Evolutionary conservation across 129 eudicot genomes (phyloP), one percentile per base, ranked within the genome.

Genomic region (Kitagawia praeruptora): DNA sequence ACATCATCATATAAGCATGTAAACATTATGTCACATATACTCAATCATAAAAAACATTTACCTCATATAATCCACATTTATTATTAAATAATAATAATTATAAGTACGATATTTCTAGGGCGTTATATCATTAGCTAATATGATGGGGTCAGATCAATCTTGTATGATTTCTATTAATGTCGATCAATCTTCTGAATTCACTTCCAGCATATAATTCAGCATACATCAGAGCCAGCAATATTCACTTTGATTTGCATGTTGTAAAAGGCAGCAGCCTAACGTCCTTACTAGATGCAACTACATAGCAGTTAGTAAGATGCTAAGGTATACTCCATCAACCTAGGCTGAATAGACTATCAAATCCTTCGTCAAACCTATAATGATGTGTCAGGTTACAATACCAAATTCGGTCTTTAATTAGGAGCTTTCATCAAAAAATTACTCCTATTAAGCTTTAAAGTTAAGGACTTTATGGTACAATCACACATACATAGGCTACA

Each of bases 181-280:
- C 83, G 46, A 77, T 42, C 44, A 73, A 74, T 53, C 21, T 23
- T 80, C 12, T 73, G 34, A 31, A 31, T 80, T 83, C 25, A 37
- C 14, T 47, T 70, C 82, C 82, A 80, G 44, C 75, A 81, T 74
- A 51, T 38, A 34, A 51, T 61, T 80, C 44, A 42, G 79, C 81
- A 42, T 21, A 34, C 18, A 61, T 67, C 56, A 74, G 51, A 78
- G 72, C 15, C 18, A 11, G 14, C 38, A 38, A 27, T 63, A 25
- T 1, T 34, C 2, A 34, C 37, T 67, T 4, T 31, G 73, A 67
- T 67, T 67, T 63, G 4, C 42, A 14, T 48, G 51, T 54, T 45
- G 42, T 21, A 28, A 4, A 70, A 27, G 19, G 41, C 15, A 58
- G 12, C n/a, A 40, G 47, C 47, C 45, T 40, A 71, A 31, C 7